Evolutionary conservation across 1,284 basidiomycete species (phyloP), one percentile per base, ranked within the genome.

Genomic region (Ceratobasidium sp.): DNA sequence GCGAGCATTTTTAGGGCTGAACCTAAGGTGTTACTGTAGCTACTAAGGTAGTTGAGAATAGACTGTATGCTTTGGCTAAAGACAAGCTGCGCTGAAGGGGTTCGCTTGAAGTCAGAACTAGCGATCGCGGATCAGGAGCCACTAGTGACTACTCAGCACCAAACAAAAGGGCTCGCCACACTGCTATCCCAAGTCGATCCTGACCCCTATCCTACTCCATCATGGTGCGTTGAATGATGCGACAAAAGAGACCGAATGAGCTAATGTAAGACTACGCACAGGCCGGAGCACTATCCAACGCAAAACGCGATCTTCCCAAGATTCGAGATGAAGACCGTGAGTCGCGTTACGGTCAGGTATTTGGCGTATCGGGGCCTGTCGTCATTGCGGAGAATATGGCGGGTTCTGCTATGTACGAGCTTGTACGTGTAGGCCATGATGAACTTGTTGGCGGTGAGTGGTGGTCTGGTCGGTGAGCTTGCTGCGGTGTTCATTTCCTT

Each of bases 381-480:
- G 97, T 98, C 83, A 92, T 98, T 84, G 97, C 97, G 80, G 96
- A 97, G 89, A 96, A 96, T 86, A 97, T 98, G 96, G 90, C 91
- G 79, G 97, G 97, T 77, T 95, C 94, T 79, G 96, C 96, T 77
- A 98, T 98, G 97, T 97, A 98, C 87, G 97, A 98, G 85, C 91
- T 98, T 67, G 95, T 97, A 77, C 93, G 97, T 82, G 97, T 98
- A 72, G 97, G 97, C 2, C 97, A 98, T 84, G 95, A 98, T 85
- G 97, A 98, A 86, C 91, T 97, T n/a, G 96, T 97, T 53, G 96
- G 96, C 86, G 95, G 95, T 96, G 82, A 77, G 49, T 73, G 33
- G n/a, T 33, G 61, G 23, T 40, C 77, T 13, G 26, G 18, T 28
- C 46, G 28, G 1, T 46, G 61, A 66, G 79, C 78, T 49, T 83